Evolutionary conservation across 139 green algal genomes (phyloP), one percentile per base, ranked within the genome.

Genomic region (Zygnema cylindricum): DNA sequence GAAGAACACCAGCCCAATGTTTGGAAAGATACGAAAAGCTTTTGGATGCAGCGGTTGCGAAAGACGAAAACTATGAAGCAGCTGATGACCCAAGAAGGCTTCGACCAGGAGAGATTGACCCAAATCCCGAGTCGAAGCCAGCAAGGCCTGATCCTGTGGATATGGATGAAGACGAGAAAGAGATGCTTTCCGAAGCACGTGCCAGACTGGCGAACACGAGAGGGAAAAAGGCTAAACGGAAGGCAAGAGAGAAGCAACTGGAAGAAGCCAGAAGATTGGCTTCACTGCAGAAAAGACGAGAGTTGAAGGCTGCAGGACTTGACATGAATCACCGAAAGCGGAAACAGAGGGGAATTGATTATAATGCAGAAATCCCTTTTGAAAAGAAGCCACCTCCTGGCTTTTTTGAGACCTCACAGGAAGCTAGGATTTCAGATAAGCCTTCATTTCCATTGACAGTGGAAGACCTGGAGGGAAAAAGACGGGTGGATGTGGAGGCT

Each of bases 91-190:
- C 97, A 1, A 91, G 97, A 42, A n/a, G 97, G 0, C 92, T 99
- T 82, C 93, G 96, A 0, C 96, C 98, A 0, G 97, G 97, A 1
- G 97, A 99, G 91, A 99, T 99, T 77, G 98, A 99, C 86, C 97
- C 97, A 33, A 98, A 99, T 90, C 98, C 97, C 1, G 98, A 99
- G 91, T 91, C 95, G 49, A 94, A 94, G 93, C 98, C 98, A 7
- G 98, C 98, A 1, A 92, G 96, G 33, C 97, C 97, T 2, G 97
- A 99, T 54, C 95, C 97, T 0, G 95, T 99, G 33, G 98, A 99
- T 90, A 99, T 99, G 98, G 97, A 99, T 73, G 98, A 99, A 88
- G 98, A 99, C 42, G 98, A 99, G 92, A 99, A 98, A 92, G 98
- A 99, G 93, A 99, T 99, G 98, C 95, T 99, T 32, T 95, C 93